Base-by-base conservation (phyloP, 768 basidiomycete genomes). In the Amanita polypyramis region DNA sequence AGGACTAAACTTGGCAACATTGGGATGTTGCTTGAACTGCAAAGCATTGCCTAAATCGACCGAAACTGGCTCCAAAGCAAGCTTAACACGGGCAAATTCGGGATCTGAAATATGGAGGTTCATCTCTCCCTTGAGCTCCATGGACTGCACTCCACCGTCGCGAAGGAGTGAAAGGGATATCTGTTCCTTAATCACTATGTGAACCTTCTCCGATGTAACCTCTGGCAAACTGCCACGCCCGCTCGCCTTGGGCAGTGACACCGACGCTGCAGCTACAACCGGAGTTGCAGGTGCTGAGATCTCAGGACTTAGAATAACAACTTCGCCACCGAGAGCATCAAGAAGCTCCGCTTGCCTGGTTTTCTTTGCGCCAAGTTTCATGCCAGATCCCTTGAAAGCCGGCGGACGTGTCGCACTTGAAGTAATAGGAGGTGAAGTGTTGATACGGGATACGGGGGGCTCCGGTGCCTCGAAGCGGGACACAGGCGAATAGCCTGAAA, bases 11-110 rank as follows among this genome's bases (percentile, higher is more conserved):
- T 92, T 95, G 51, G 81, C 86, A 11, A 97, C 87, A 51, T 96
- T 85, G 5, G 95, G 95, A 58, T 97, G 96, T 56, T 96, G 92
- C 66, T 97, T 97, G 76, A 95, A 96, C 63, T 95, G 92, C 36
- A 97, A 66, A 33, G 76, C 81, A 48, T 70, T 69, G 43, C 75
- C 80, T 49, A 82, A 76, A 52, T 80, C 76, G 9, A 70, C 68
- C 11, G 76, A 64, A 14, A 78, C 65, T 0, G 78, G 65, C 0
- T 74, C 65, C 19, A 97, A 76, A 12, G 70, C 67, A 47, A 97
- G 70, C 42, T 77, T 77, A 59, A 96, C 65, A 52, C 85, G 82
- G 3, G 86, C 75, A 17, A 77, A 65, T n/a, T 77, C 70, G 0
- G 87, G 65, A 51, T 94, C 91, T 11, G 85, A 68, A 52, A 98